Conservation (phyloP, 495 filamentous ascomycete genomes). For the Astrocystis sublimbata region DNA sequence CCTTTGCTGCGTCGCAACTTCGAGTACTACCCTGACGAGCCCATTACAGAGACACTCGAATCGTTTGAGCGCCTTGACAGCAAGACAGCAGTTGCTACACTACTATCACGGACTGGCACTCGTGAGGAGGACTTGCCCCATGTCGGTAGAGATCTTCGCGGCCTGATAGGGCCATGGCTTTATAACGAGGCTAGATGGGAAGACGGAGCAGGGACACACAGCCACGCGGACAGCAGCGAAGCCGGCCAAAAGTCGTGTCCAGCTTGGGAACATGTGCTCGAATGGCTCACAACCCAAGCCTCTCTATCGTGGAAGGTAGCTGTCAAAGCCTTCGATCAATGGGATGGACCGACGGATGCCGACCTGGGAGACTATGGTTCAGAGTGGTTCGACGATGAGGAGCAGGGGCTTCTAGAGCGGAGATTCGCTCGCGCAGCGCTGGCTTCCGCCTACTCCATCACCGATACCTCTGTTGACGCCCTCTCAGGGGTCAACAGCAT, state of each 20-base stretch:
- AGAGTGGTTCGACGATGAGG: slow-evolving; percentile 52
- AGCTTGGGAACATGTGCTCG: slow-evolving; percentile 78
- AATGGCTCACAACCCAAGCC: slow-evolving; percentile 67
- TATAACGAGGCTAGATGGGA: slow-evolving; percentile 68
- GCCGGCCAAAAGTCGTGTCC: slow-evolving; percentile 33
- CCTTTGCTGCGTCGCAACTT: slow-evolving; percentile 79
- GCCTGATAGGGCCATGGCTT: slow-evolving; percentile 80
- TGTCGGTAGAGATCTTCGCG: slow-evolving; percentile 71
- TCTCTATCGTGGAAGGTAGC: slow-evolving; percentile 59
- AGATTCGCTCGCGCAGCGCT: slow-evolving; percentile 73
- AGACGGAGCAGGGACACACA: slow-evolving; percentile 28
- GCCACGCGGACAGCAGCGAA: slow-evolving; percentile 14
- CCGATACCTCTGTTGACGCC: slow-evolving; percentile 58
- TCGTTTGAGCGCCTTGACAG: slow-evolving; percentile 64
- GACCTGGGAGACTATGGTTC: slow-evolving; percentile 72
- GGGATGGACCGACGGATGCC: slow-evolving; percentile 79
- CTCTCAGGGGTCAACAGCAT: slow-evolving; percentile 65
- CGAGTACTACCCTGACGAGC: slow-evolving; percentile 73
- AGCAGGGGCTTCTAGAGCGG: slow-evolving; percentile 53
- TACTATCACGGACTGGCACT: slow-evolving; percentile 64
- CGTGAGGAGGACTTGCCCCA: slow-evolving; percentile 42
- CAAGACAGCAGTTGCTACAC: slow-evolving; percentile 61
- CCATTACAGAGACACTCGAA: slow-evolving; percentile 55
- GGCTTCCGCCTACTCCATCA: slow-evolving; percentile 69
- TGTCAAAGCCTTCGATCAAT: slow-evolving; percentile 65